These are phyloP conservation scores for Volvariella volvacea DNA, from an alignment of 1,284 basidiomycete species.

Conservation along the genomic window DNA sequence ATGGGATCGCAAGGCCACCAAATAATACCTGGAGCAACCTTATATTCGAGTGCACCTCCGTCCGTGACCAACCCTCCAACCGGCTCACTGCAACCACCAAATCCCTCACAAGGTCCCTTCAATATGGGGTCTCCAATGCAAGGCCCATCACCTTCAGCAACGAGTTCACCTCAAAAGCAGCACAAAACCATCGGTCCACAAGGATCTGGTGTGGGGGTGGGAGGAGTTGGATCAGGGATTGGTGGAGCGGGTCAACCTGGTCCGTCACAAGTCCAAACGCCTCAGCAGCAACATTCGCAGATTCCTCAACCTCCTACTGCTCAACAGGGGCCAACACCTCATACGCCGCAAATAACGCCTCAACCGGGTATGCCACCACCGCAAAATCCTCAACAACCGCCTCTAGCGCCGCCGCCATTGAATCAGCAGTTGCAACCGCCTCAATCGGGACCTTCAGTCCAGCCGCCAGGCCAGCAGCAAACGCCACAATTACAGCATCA, in stretches of 20 bases:
- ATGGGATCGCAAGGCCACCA: slow-evolving; percentile 6
- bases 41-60: slow-evolving; percentile 41
- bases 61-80: slow-evolving; percentile 32
- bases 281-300: background rate
- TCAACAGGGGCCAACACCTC: no score
- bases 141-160: slow-evolving; percentile 28
- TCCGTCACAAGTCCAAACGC: background rate
- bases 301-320: no score
- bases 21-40: slow-evolving; percentile 26
- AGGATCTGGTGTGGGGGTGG: slow-evolving; percentile 14
- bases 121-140: no score
- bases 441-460: slow-evolving; percentile 3
- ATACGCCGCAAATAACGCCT: background rate
- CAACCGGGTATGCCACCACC: background rate
- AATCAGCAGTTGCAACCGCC: no score
- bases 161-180: slow-evolving; percentile 47
- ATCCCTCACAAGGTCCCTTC: slow-evolving; percentile 40
- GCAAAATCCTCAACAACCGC: slow-evolving; percentile 8
- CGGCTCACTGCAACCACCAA: slow-evolving; percentile 22
- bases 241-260: background rate
- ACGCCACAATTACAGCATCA: slow-evolving; percentile 7
- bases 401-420: slow-evolving; percentile 2
- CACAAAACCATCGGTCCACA: slow-evolving; percentile 34
- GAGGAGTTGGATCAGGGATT: background rate
- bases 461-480: slow-evolving; percentile 13